Evolutionary conservation across 148 eudicot species (phyloP).

Genomic region (Chenopodium berlandieri): DNA sequence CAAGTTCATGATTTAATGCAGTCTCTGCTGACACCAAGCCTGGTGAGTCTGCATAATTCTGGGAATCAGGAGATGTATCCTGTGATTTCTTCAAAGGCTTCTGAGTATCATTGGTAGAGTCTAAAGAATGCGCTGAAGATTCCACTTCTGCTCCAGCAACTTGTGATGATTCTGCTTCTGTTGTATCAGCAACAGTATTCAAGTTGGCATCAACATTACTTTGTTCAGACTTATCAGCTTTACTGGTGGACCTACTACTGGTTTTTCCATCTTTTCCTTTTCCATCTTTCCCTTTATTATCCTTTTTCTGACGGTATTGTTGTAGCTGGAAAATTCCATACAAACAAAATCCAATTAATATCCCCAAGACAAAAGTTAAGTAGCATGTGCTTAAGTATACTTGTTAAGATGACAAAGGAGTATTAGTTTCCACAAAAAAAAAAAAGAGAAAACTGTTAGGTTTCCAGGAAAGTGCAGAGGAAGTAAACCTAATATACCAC

Average conservation of each 20-base stretch:
- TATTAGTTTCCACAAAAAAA: not conserved
- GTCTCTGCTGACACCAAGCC: slow-evolving; percentile 27
- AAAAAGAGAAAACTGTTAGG: no score
- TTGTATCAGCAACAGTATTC: slow-evolving; percentile 21
- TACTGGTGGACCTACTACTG: slow-evolving; percentile 40
- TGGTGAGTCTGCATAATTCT: slow-evolving; percentile 14
- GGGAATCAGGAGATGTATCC: slow-evolving; percentile 1
- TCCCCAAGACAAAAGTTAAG: slow-evolving; percentile 1
- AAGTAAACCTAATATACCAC: not conserved
- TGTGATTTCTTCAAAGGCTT: slow-evolving; percentile 1
- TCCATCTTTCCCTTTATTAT: slow-evolving; percentile 48
- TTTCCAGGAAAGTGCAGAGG: not conserved
- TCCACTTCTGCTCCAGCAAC: slow-evolving; percentile 32
- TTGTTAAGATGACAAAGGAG: not conserved
- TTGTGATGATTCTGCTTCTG: slow-evolving; percentile 25
- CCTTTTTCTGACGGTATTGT: slow-evolving; percentile 86
- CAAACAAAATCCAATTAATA: slow-evolving; percentile 22
- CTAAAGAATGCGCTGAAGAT: slow-evolving; percentile 21
- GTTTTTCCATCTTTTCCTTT: slow-evolving; percentile 37
- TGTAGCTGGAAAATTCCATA: slow-evolving; percentile 57
- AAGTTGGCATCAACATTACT: slow-evolving; percentile 33
- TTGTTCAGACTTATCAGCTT: slow-evolving; percentile 45
- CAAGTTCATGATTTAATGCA: slow-evolving; percentile 7
- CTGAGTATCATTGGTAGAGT: slow-evolving; percentile 17
- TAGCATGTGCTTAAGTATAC: not conserved